Evolutionary conservation across 352 stramenopile genomes (phyloP).

Genomic region (Globisporangium apiculatum): DNA sequence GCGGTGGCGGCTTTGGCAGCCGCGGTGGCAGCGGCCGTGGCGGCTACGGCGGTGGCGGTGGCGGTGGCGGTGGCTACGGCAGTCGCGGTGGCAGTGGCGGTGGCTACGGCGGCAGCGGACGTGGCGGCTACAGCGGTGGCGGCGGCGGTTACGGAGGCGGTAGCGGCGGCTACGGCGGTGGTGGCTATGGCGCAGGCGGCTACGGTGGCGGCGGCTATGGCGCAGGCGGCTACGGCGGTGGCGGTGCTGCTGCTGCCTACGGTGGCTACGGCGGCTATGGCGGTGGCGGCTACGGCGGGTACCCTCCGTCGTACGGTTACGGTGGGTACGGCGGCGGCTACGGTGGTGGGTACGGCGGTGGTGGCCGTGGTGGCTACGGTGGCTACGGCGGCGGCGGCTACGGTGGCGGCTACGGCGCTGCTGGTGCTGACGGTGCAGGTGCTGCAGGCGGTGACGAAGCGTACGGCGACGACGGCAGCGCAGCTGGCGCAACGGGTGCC

Average conservation of each 20-base stretch:
- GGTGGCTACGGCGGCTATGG: slow-evolving; percentile 12
- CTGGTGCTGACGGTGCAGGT: slow-evolving; percentile 16
- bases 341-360: slow-evolving; percentile 14
- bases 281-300: slow-evolving; percentile 18
- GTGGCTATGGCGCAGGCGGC: too few relatives aligned
- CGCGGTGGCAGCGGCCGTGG: slow-evolving; percentile 16
- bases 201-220: too few relatives aligned
- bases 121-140: slow-evolving; percentile 14
- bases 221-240: slow-evolving; percentile 10
- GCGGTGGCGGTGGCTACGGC: slow-evolving; percentile 11
- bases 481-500: slow-evolving; percentile 21
- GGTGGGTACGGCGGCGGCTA: slow-evolving; percentile 8
- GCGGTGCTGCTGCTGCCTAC: too few relatives aligned
- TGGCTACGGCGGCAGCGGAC: slow-evolving; percentile 14
- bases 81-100: slow-evolving; percentile 11
- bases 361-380: slow-evolving; percentile 16
- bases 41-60: slow-evolving; percentile 18
- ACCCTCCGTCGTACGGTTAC: background rate
- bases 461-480: slow-evolving; percentile 23
- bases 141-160: slow-evolving; percentile 3
- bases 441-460: slow-evolving; percentile 17
- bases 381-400: slow-evolving; percentile 16
- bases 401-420: slow-evolving; percentile 18
- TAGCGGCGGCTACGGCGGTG: slow-evolving; percentile 16
- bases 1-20: slow-evolving; percentile 19